These are phyloP conservation scores for Citrus sp. DNA, from an alignment of 345 rosid species.

Conservation along the genomic window DNA sequence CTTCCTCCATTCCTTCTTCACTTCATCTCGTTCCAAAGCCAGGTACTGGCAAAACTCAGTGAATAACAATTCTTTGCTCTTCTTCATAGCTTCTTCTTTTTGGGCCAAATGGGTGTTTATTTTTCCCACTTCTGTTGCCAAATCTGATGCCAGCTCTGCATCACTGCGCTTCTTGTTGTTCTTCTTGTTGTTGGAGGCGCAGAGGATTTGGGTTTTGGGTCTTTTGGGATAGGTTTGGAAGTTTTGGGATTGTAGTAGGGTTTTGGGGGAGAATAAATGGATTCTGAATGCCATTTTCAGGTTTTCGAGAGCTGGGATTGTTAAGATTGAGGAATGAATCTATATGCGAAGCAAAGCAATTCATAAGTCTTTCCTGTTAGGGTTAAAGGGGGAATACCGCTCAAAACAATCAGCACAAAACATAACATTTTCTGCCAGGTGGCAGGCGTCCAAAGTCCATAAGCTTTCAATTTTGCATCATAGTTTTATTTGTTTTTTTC, in stretches of 20 bases:
- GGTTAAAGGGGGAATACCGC: background rate
- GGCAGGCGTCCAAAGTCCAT: background rate
- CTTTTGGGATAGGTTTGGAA: slow-evolving; percentile 8
- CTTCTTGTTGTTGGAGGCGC: slow-evolving; percentile 20
- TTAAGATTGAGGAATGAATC: background rate
- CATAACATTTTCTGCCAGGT: background rate
- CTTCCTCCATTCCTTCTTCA: slow-evolving; percentile 51
- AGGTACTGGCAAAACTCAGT: slow-evolving; percentile 51
- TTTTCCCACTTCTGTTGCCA: slow-evolving; percentile 55
- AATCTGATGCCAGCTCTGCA: slow-evolving; percentile 51
- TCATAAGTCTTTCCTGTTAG: background rate
- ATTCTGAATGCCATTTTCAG: slow-evolving; percentile 41
- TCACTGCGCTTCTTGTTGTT: slow-evolving; percentile 21
- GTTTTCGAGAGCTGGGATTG: background rate
- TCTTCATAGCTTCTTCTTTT: slow-evolving; percentile 70
- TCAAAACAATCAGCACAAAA: background rate
- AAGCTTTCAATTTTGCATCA: background rate
- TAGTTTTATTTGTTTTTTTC: no score
- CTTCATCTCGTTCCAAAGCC: slow-evolving; percentile 43
- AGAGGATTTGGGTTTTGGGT: slow-evolving; percentile 32
- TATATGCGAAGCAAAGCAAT: background rate
- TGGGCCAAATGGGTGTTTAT: slow-evolving; percentile 44
- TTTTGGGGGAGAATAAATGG: slow-evolving; percentile 23
- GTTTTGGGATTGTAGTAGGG: slow-evolving; percentile 9
- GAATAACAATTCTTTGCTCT: slow-evolving; percentile 65